These are phyloP conservation scores for Eremomyces bilateralis DNA, from an alignment of 495 filamentous ascomycete species.

Conservation along the genomic window DNA sequence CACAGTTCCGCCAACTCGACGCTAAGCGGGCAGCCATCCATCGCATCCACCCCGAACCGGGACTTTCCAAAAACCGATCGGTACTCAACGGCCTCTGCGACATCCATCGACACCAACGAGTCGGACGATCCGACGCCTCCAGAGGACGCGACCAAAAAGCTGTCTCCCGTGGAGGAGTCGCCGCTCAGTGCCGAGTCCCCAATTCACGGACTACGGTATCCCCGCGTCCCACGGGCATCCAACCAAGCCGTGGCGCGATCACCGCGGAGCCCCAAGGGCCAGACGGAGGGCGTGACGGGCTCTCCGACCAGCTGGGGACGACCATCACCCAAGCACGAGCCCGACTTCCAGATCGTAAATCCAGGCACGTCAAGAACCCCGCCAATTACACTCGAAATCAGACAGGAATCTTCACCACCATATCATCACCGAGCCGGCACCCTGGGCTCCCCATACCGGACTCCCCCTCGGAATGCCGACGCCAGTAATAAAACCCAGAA, in stretches of 20 bases:
- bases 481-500: too few relatives aligned
- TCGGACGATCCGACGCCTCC: slow-evolving; percentile 18
- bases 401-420: slow-evolving; percentile 4
- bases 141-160: slow-evolving; percentile 16
- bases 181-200: too few relatives aligned
- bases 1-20: slow-evolving; percentile 5
- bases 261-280: slow-evolving; percentile 8
- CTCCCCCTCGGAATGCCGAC: too few relatives aligned
- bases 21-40: slow-evolving; percentile 4
- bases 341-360: slow-evolving; percentile 9
- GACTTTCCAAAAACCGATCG: slow-evolving; percentile 5
- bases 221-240: slow-evolving; percentile 18
- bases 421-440: slow-evolving; percentile 6
- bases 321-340: slow-evolving; percentile 11
- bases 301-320: slow-evolving; percentile 12
- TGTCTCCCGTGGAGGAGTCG: slow-evolving; percentile 18
- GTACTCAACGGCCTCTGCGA: slow-evolving; percentile 14
- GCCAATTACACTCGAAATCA: not conserved
- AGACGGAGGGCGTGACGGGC: slow-evolving; percentile 10
- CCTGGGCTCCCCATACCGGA: too few relatives aligned
- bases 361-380: slow-evolving; percentile 5
- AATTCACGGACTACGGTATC: slow-evolving; percentile 18
- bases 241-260: slow-evolving; percentile 18
- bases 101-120: slow-evolving; percentile 18
- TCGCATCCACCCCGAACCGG: slow-evolving; percentile 5